Percentiles rank a stretch among this genome's conserved stretches.
phyloP scores from a whole-genome alignment of 1,139 yeast species.

The Schwanniomyces etchellsii region DNA sequence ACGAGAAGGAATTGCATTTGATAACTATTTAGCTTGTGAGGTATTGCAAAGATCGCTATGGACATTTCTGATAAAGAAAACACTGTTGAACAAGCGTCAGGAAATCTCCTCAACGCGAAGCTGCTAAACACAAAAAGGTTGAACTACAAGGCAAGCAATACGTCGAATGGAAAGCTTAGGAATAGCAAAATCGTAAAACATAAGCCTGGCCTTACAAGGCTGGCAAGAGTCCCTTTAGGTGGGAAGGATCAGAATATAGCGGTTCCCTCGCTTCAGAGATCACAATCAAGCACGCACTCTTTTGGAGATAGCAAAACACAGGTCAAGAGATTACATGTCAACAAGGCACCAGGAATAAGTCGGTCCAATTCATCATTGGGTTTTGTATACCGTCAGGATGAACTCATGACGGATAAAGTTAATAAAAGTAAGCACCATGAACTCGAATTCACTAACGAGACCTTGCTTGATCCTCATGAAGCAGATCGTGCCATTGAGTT shows the following conservation, averaged over 20 bases:
- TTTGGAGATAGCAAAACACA: conserved; percentile 4
- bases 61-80: conserved; percentile 1
- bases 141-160: no score
- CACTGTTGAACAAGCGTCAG: no score
- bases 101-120: no score
- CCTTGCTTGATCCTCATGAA: conserved; percentile 8
- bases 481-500: conserved; percentile 13
- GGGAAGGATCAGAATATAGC: conserved; percentile 41
- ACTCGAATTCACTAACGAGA: background rate
- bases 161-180: no score
- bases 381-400: conserved; percentile 15
- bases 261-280: conserved; percentile 26
- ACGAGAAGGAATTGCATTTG: no score
- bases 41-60: no score
- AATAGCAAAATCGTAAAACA: no score
- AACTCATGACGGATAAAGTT: conserved; percentile 1
- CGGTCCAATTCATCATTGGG: conserved; percentile 40
- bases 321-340: conserved; percentile 10
- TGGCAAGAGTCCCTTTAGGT: conserved; percentile 40
- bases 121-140: no score
- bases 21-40: no score
- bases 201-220: background rate
- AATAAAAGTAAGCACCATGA: background rate
- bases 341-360: conserved; percentile 21
- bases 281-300: conserved; percentile 22